Conservation (phyloP, 1,139 yeast genomes). For the Ashbya aceris region DNA sequence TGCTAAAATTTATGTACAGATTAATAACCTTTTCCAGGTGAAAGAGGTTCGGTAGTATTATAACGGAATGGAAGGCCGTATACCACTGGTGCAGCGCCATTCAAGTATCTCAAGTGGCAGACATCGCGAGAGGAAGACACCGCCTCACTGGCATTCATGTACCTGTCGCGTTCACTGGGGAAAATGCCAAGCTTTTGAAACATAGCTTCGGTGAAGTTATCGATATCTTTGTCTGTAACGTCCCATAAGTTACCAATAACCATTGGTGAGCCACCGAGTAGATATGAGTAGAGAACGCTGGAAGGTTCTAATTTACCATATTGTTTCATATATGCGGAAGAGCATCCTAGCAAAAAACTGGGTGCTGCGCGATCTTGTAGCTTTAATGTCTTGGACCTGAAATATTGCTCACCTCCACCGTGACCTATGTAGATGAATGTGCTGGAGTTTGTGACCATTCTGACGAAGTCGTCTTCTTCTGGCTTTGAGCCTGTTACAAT, state of each 20-base stretch:
- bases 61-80: slow-evolving; percentile 58
- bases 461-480: slow-evolving; percentile 39
- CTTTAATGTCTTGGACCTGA: slow-evolving; percentile 44
- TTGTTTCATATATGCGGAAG: slow-evolving; percentile 62
- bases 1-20: slow-evolving; percentile 10
- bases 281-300: slow-evolving; percentile 70
- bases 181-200: slow-evolving; percentile 55
- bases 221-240: slow-evolving; percentile 93
- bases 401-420: slow-evolving; percentile 87
- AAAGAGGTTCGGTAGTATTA: slow-evolving; percentile 2
- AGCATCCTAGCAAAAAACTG: slow-evolving; percentile 77
- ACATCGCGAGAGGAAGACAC: slow-evolving; percentile 48
- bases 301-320: slow-evolving; percentile 60
- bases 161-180: slow-evolving; percentile 18
- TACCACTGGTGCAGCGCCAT: slow-evolving; percentile 76
- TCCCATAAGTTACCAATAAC: slow-evolving; percentile 89
- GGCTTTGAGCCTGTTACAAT: slow-evolving; percentile 53
- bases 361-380: slow-evolving; percentile 47
- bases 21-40: slow-evolving; percentile 9
- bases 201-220: slow-evolving; percentile 54
- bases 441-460: slow-evolving; percentile 35
- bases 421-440: slow-evolving; percentile 84
- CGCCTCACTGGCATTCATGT: slow-evolving; percentile 31
- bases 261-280: slow-evolving; percentile 75
- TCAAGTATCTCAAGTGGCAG: slow-evolving; percentile 57